A percentile compares a stretch with the other conserved stretches of the same genome.
Evolutionary conservation across 495 filamentous ascomycete species (phyloP).

Genomic region (Penicillium coprophilum): DNA sequence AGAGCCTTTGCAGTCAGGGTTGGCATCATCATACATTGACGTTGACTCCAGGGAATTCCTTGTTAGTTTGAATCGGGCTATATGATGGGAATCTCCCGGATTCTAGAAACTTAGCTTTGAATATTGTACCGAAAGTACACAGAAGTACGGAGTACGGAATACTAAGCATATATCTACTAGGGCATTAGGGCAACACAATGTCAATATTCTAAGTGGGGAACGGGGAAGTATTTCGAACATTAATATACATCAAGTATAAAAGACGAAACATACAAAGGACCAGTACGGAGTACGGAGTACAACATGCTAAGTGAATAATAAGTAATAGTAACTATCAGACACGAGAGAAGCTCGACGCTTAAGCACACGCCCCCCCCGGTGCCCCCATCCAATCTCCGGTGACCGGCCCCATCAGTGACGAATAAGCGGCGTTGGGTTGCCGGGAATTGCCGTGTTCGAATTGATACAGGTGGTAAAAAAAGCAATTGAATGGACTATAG

Average conservation of each 20-base stretch:
- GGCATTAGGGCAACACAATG: conserved; percentile 1
- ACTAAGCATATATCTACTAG: no score
- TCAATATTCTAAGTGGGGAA: conserved; percentile 2
- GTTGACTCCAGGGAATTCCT: conserved; percentile 1
- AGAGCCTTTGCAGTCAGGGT: conserved; percentile 12
- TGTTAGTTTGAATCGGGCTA: background rate
- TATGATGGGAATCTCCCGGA: background rate
- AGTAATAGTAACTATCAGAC: background rate
- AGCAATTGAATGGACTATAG: background rate
- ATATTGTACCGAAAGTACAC: background rate
- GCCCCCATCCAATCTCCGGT: conserved; percentile 25
- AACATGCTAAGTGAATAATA: no score
- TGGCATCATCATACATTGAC: conserved; percentile 20
- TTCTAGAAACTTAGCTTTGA: background rate
- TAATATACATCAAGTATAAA: background rate
- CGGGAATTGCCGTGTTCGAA: conserved; percentile 25
- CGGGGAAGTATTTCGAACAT: background rate
- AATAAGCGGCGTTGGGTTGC: conserved; percentile 15
- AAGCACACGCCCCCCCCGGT: conserved; percentile 22
- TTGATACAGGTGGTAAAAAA: conserved; percentile 4
- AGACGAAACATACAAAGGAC: no score
- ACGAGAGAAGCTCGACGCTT: conserved; percentile 19
- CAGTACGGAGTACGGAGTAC: no score
- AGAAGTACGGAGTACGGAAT: background rate
- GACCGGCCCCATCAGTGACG: conserved; percentile 19